Evolutionary conservation across 345 rosid genomes (phyloP), one percentile per base, ranked within the genome.

Genomic region (Salix arbutifolia): DNA sequence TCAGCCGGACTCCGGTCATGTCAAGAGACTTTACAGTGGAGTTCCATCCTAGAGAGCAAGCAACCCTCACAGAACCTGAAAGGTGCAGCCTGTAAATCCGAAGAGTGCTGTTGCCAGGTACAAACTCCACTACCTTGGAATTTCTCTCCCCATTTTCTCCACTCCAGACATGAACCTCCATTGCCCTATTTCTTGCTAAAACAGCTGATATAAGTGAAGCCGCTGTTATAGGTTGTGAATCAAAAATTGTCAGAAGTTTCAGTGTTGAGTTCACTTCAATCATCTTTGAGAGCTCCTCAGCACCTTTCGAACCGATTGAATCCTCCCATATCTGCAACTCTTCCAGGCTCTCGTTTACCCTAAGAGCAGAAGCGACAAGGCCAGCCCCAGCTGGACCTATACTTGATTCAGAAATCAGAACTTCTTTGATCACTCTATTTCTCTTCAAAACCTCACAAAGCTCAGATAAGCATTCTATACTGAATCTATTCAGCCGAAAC

Each of bases 241-340:
- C 97, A 71, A 93, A 93, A 30, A 90, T 87, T 31, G 92, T 93
- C 87, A 95, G 61, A 42, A 89, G 79, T 78, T 87, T 96, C 83
- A 93, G 83, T 26, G 87, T 88, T 50, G 94, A 91, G 85, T 96
- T 93, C 3, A 79, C 87, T 88, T 96, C 95, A 53, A 96, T 96
- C 99, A 96, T 96, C 83, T 85, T 90, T 0, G 97, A 91, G 18
- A 96, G 91, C 84, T 96, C 98, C 83, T 96, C 98, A 0, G 98
- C 97, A 17, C 97, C 98, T 81, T 81, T 91, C 0, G 91, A 85
- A 64, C 98, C 97, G n/a, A 93, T 92, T 3, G 97, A 93, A 79
- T 93, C 99, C 38, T 96, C 96, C 98, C 96, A 91, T 82, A 96
- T 91, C 85, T 96, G 98, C 82, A 92, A 62, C 85, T 93, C 99